phyloP scores from a whole-genome alignment of 257 asterid genomes.

The Fraxinus cuspidata region DNA sequence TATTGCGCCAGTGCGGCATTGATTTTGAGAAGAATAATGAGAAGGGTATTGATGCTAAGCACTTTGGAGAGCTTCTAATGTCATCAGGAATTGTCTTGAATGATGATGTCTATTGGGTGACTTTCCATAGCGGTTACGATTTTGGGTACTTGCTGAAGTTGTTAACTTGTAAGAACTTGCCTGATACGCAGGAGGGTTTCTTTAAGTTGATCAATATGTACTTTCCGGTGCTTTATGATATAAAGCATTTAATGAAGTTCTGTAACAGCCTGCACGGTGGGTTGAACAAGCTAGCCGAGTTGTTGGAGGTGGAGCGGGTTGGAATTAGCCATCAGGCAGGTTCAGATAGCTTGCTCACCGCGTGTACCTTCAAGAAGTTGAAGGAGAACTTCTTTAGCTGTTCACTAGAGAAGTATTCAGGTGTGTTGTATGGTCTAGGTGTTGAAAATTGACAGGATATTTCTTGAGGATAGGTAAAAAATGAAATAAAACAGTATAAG shows the following conservation, averaged over 20 bases:
- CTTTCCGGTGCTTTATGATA: conserved; percentile 11
- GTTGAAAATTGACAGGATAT: conserved; percentile 20
- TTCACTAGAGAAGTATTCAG: background rate
- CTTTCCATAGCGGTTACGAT: conserved; percentile 14
- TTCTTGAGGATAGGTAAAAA: background rate
- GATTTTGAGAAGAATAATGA: conserved; percentile 8
- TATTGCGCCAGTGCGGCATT: conserved; percentile 10
- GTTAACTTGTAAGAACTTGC: conserved; percentile 4
- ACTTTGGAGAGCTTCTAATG: background rate
- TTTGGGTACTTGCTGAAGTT: conserved; percentile 15
- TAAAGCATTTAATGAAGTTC: conserved; percentile 15
- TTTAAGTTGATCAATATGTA: conserved; percentile 2
- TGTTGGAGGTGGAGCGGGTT: conserved; percentile 8
- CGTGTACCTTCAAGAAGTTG: conserved; percentile 12
- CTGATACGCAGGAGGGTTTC: conserved; percentile 7
- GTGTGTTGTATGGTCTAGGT: conserved; percentile 9
- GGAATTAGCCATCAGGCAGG: conserved; percentile 14
- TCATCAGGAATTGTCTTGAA: conserved; percentile 16
- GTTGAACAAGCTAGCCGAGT: conserved; percentile 8
- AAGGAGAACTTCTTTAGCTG: conserved; percentile 11
- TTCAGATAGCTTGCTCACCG: conserved; percentile 15
- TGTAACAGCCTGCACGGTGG: conserved; percentile 20
- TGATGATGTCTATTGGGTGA: conserved; percentile 7
- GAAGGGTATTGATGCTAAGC: background rate
- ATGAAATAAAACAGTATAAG: background rate